These are phyloP conservation scores for Acrodontium crateriforme DNA, from an alignment of 2,329 filamentous ascomycete species.

Conservation along the genomic window DNA sequence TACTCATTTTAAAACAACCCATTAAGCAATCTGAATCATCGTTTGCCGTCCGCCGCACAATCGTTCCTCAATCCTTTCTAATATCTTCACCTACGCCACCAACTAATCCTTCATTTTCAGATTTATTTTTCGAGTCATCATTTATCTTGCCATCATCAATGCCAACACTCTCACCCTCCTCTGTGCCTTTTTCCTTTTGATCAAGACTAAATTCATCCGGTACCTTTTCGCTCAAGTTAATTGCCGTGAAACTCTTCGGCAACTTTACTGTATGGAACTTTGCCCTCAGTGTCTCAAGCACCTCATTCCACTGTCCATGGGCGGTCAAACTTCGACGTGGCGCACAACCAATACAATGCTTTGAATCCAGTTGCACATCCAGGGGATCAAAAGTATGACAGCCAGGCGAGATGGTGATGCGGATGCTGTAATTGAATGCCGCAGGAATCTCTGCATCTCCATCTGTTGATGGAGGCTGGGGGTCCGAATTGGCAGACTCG, in stretches of 20 bases:
- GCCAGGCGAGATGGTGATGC: constrained; percentile 88
- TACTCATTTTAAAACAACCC: too few relatives aligned
- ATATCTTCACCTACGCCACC: constrained; percentile 2
- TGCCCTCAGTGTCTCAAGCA: constrained; percentile 87
- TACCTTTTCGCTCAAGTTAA: constrained; percentile 36
- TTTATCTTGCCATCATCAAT: not conserved
- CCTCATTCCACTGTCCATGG: constrained; percentile 88
- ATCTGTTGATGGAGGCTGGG: constrained; percentile 6
- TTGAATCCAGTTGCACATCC: constrained; percentile 89
- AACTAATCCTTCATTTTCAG: constrained; percentile 26
- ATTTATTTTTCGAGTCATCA: not conserved
- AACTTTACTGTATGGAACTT: constrained; percentile 70
- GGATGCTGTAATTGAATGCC: constrained; percentile 82
- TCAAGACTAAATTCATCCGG: constrained; percentile 28
- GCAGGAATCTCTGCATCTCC: constrained; percentile 2
- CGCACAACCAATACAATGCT: constrained; percentile 90
- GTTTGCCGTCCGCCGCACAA: constrained; percentile 1
- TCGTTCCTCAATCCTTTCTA: constrained; percentile 3
- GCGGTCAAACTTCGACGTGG: constrained; percentile 79
- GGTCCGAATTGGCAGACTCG: constrained; percentile 65
- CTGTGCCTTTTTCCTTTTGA: constrained; percentile 5
- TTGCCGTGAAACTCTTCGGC: constrained; percentile 37
- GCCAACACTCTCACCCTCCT: constrained; percentile 5
- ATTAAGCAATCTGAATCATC: too few relatives aligned
- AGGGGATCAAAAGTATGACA: constrained; percentile 94